Conservation (phyloP, 768 basidiomycete species). For the Collybia sp. region DNA sequence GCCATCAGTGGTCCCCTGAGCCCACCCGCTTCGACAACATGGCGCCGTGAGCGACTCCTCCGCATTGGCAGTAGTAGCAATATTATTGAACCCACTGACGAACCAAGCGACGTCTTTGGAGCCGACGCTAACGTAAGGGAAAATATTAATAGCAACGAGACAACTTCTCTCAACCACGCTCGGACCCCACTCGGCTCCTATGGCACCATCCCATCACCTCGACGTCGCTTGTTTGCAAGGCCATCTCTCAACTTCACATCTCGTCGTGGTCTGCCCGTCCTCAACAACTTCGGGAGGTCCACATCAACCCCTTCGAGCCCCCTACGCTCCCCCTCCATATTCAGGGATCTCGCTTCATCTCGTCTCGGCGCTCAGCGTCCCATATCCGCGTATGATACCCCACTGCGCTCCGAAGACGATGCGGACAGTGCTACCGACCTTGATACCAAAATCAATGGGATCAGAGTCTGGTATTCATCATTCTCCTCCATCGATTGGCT, state of each 20-base stretch:
- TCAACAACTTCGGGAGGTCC: constrained; percentile 23
- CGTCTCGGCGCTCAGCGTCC: constrained; percentile 49
- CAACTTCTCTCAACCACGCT: constrained; percentile 25
- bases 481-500: constrained; percentile 95
- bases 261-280: constrained; percentile 34
- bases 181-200: constrained; percentile 31
- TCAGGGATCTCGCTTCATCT: constrained; percentile 35
- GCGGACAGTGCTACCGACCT: constrained; percentile 34
- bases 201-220: constrained; percentile 44
- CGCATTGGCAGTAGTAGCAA: constrained; percentile 40
- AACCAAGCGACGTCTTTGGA: constrained; percentile 4
- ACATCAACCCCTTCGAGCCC: constrained; percentile 33
- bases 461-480: constrained; percentile 87
- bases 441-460: constrained; percentile 75
- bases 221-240: constrained; percentile 20
- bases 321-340: constrained; percentile 26
- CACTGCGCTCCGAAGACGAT: constrained; percentile 28
- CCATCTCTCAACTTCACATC: constrained; percentile 22
- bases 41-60: constrained; percentile 58
- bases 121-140: constrained; percentile 3
- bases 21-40: constrained; percentile 48
- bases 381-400: constrained; percentile 71
- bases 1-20: too few relatives aligned
- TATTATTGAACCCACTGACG: background rate
- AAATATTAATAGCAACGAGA: constrained; percentile 22